Base-by-base conservation (phyloP, 2,329 filamentous ascomycete species). In the Sphaceloma murrayae region DNA sequence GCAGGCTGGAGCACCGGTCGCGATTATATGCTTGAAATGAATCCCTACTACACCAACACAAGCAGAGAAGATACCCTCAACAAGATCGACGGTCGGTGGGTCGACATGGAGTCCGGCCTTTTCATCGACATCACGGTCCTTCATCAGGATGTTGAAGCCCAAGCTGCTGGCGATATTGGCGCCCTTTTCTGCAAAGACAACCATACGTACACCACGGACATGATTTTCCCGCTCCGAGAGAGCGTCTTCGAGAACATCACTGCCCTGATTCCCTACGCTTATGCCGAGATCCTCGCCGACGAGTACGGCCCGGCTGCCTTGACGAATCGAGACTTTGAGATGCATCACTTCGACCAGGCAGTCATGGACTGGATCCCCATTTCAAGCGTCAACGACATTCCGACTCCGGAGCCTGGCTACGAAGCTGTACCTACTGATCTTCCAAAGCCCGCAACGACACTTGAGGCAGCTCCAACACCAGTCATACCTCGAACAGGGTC, bases 71-170 rank as follows among this genome's bases (percentile, higher is more conserved):
- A 78, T 51, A 57, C 45, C 9, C 52, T 67, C 38, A 79, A 79
- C 48, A 64, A 71, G 22, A 78, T 79, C 44, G 75, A 79, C 53
- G 74, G 69, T 7, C 64, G 75, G 16, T 79, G 74, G 74, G 75
- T 78, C 48, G 75, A 78, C 53, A 75, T 64, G 14, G 61, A 67
- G 0, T 76, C 70, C 0, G 75, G 75, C 0, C 57, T 78, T 0
- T 79, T 76, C 52, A 77, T 79, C 51, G 75, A 79, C 54, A 75
- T 79, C 48, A 78, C 75, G 0, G 70, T 73, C 4, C 62, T 78
- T 4, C 64, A 73, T 40, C 63, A 63, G 8, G 68, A 75, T 49
- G 52, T 61, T 11, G 59, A 59, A 0, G 62, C 60, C 5, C 58
- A 66, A 34, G 54, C 55, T 0, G 46, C 56, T 3, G 70, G 69